Conservation (phyloP, 208 protist species). For the Crithidia mellificae region DNA sequence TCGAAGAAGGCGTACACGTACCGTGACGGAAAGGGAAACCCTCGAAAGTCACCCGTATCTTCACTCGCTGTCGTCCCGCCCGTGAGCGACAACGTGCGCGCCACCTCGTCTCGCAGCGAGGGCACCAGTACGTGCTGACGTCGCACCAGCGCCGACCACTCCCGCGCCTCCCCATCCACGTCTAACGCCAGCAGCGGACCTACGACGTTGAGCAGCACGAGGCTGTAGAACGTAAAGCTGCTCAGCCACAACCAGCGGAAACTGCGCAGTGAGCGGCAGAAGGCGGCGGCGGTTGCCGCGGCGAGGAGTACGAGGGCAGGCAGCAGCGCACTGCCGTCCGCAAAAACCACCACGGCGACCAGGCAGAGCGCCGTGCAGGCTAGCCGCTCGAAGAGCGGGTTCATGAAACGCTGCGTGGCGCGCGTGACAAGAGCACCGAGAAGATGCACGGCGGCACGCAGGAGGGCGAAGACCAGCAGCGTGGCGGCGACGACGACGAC, state of each 20-base stretch:
- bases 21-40: background rate
- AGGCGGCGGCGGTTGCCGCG: constrained; percentile 9
- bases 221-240: constrained; percentile 21
- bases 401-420: background rate
- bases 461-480: background rate
- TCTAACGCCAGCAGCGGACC: constrained; percentile 24
- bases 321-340: constrained; percentile 27
- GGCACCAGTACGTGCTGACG: constrained; percentile 24
- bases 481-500: background rate
- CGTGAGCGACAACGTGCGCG: too few species aligned
- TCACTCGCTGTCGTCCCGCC: too few species aligned
- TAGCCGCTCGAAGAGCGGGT: background rate
- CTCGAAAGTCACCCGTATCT: background rate
- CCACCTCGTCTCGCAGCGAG: too few species aligned
- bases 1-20: constrained; percentile 27
- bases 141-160: constrained; percentile 22
- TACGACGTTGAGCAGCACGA: constrained; percentile 16
- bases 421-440: constrained; percentile 1
- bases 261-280: constrained; percentile 38
- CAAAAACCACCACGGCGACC: constrained; percentile 9
- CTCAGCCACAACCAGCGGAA: constrained; percentile 32
- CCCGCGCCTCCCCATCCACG: background rate
- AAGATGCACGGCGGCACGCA: constrained; percentile 10
- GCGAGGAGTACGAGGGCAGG: constrained; percentile 19
- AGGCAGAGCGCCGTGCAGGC: background rate